These are phyloP conservation scores for Salix dunnii DNA, from an alignment of 345 rosid species.

Conservation along the genomic window DNA sequence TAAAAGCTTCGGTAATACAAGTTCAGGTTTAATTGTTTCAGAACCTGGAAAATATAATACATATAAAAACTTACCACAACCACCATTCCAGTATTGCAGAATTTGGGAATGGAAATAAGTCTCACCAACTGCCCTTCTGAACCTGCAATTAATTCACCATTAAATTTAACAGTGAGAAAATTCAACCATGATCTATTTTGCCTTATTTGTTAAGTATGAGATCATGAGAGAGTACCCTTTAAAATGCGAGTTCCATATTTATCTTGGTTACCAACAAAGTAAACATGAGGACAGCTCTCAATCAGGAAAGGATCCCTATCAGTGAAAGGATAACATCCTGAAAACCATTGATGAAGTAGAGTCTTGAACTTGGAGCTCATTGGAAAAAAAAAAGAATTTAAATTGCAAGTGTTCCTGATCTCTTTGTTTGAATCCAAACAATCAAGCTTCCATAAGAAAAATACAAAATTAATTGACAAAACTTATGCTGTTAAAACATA, in stretches of 20 bases:
- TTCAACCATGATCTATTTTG: neutral
- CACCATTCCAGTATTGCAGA: constrained; percentile 71
- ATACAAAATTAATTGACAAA: neutral
- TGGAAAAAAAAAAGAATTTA: neutral
- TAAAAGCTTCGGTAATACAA: neutral
- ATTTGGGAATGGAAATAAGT: constrained; percentile 72
- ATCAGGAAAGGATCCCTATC: constrained; percentile 94
- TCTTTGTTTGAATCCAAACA: neutral
- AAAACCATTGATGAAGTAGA: constrained; percentile 11
- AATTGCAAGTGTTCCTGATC: neutral
- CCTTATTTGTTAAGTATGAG: neutral
- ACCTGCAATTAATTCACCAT: constrained; percentile 44
- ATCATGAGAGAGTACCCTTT: constrained; percentile 43
- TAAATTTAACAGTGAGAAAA: constrained; percentile 4
- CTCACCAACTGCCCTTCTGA: constrained; percentile 71
- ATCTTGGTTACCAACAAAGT: constrained; percentile 82
- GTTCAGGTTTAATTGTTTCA: neutral
- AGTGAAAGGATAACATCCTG: constrained; percentile 95
- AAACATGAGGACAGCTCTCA: constrained; percentile 92
- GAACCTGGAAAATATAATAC: neutral
- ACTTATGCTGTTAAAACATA: neutral
- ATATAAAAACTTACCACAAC: constrained; percentile 57
- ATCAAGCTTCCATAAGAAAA: constrained; percentile 1
- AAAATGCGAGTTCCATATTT: constrained; percentile 56
- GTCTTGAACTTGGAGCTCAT: constrained; percentile 12